A percentile compares a stretch with the other conserved stretches of the same genome.
Evolutionary conservation across 2,329 filamentous ascomycete species (phyloP).

Genomic region (Apiospora marii): DNA sequence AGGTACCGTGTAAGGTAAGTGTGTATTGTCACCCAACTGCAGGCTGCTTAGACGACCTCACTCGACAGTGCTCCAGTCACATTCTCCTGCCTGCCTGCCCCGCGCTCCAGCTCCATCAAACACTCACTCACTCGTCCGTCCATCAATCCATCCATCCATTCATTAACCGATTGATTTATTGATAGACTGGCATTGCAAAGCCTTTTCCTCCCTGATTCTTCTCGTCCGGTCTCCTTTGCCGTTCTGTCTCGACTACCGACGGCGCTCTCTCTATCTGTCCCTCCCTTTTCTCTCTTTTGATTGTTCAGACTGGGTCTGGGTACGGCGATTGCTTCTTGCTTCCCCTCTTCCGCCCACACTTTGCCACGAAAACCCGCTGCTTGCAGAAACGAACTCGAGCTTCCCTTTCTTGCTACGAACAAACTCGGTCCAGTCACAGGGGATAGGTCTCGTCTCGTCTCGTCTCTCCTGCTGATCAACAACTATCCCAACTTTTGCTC

Average conservation of each 20-base stretch:
- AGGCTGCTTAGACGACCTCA: neutral
- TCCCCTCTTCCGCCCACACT: slow-evolving; percentile 14
- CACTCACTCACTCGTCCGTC: neutral
- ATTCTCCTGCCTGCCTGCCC: slow-evolving; percentile 16
- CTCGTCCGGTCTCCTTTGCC: slow-evolving; percentile 1
- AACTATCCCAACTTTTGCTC: slow-evolving; percentile 8
- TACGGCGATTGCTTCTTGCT: slow-evolving; percentile 10
- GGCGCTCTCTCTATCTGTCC: slow-evolving; percentile 11
- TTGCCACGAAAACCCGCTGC: slow-evolving; percentile 5
- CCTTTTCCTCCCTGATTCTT: neutral
- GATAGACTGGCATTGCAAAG: neutral
- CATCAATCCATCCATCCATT: neutral
- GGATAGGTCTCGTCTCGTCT: slow-evolving; percentile 13
- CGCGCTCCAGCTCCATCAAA: slow-evolving; percentile 4
- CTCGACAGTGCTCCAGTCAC: neutral
- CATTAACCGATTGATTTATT: slow-evolving; percentile 20
- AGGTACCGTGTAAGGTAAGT: neutral
- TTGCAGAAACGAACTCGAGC: slow-evolving; percentile 17
- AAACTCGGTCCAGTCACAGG: neutral
- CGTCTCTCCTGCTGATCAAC: slow-evolving; percentile 15
- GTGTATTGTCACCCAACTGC: slow-evolving; percentile 5
- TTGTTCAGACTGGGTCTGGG: slow-evolving; percentile 5
- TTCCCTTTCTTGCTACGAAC: slow-evolving; percentile 7
- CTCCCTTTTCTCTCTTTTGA: slow-evolving; percentile 8
- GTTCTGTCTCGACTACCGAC: neutral